Evolutionary conservation across 257 asterid genomes (phyloP), one percentile per base, ranked within the genome.

Genomic region (Anisodus tanguticus): DNA sequence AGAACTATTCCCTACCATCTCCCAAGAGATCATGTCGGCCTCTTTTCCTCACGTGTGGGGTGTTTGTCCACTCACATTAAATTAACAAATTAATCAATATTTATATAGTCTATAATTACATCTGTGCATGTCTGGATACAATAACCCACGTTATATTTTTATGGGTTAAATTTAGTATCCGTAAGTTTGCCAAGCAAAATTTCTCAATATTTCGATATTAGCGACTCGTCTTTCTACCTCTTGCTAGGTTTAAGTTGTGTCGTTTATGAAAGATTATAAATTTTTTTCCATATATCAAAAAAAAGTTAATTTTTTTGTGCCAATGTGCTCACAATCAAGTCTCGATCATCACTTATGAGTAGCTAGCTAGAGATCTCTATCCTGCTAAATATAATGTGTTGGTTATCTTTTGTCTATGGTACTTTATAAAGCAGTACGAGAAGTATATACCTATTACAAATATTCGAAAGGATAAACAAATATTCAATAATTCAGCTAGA

Each of bases 1-100:
- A 76, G 47, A 76, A 53, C 22, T 51, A 31, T 51, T 35, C 64
- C 63, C 81, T 26, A 22, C 81, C 81, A 72, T 59, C 59, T 2
- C 54, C 19, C 41, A 49, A 76, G 47, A 76, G 26, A 51, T 53
- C 81, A 76, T 76, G 81, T 76, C 4, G 16, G 47, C 64, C 49
- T 76, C 81, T 76, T 76, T 7, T 8, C 45, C 64, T 76, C 81
- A 53, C 81, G 81, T 76, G 81, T 76, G 81, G 62, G 80, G 64
- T 76, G 81, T 47, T 22, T 26, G 64, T 53, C 81, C 64, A 51
- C 81, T 76, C 64, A 76, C 81, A 76, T 76, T 26, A 26, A 12
- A 12, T 51, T 76, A 0, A 26, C 43, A 19, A 12, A 76, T 26
- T 76, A 22, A 1, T 11, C 16, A 17, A 19, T 70, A 35, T 67